Percentiles rank a stretch among this genome's conserved stretches.
Conservation (phyloP, 2,329 filamentous ascomycete species). For the Epichloe elymi region DNA sequence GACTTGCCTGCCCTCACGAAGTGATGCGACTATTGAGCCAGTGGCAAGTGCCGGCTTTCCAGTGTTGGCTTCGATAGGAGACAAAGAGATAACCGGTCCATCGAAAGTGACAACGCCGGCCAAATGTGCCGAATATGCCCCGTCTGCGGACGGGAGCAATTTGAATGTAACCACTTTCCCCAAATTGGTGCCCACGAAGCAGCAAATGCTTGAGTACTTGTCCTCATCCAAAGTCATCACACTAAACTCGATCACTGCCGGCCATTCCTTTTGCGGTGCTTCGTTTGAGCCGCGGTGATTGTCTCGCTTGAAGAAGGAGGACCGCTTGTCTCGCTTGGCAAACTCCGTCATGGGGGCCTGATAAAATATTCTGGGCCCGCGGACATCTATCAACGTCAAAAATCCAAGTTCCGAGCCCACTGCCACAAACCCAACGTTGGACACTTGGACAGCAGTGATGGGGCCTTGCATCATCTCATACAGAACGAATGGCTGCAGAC, state of each 20-base stretch:
- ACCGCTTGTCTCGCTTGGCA: slow-evolving; percentile 59
- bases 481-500: slow-evolving; percentile 65
- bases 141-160: slow-evolving; percentile 60
- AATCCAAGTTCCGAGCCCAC: slow-evolving; percentile 74
- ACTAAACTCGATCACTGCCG: slow-evolving; percentile 76
- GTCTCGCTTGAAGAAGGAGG: slow-evolving; percentile 49
- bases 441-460: slow-evolving; percentile 67
- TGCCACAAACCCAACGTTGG: slow-evolving; percentile 87
- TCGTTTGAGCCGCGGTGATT: slow-evolving; percentile 18
- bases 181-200: slow-evolving; percentile 78
- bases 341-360: slow-evolving; percentile 61
- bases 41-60: slow-evolving; percentile 67
- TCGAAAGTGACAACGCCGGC: slow-evolving; percentile 56
- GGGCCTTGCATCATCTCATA: slow-evolving; percentile 75
- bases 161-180: slow-evolving; percentile 86
- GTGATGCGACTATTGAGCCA: slow-evolving; percentile 57
- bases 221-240: slow-evolving; percentile 91
- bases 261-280: slow-evolving; percentile 50
- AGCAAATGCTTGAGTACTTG: slow-evolving; percentile 84
- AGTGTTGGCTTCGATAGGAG: slow-evolving; percentile 65
- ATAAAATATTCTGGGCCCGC: slow-evolving; percentile 76
- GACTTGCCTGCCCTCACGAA: slow-evolving; percentile 61
- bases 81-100: slow-evolving; percentile 60
- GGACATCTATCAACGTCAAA: slow-evolving; percentile 72
- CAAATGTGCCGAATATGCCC: slow-evolving; percentile 55